These are phyloP conservation scores for Limtongia smithiae DNA, from an alignment of 805 yeast species.

Conservation along the genomic window DNA sequence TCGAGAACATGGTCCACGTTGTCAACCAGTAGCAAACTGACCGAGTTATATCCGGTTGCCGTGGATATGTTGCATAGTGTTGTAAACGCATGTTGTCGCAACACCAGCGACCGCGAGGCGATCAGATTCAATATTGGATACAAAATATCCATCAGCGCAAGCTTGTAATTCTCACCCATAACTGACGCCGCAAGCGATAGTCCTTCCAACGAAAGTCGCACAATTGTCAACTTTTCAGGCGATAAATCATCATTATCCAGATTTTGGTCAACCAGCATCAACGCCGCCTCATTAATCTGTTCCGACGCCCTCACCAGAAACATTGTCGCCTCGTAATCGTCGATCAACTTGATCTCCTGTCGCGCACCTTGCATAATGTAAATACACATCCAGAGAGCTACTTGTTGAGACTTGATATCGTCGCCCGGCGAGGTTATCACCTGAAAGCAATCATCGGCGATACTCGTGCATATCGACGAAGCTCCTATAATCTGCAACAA, in stretches of 20 bases:
- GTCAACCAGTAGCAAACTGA: conserved; percentile 53
- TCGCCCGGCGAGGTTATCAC: conserved; percentile 5
- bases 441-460: conserved; percentile 15
- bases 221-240: conserved; percentile 11
- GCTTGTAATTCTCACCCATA: conserved; percentile 43
- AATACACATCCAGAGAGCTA: conserved; percentile 19
- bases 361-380: conserved; percentile 13
- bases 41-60: conserved; percentile 49
- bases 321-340: conserved; percentile 11
- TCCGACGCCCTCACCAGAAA: conserved; percentile 15
- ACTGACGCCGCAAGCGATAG: conserved; percentile 26
- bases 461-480: conserved; percentile 1
- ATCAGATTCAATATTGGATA: conserved; percentile 71
- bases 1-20: conserved; percentile 83
- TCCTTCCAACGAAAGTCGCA: conserved; percentile 29
- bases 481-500: conserved; percentile 15
- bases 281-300: conserved; percentile 14
- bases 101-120: conserved; percentile 50
- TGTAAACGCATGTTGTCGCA: conserved; percentile 51
- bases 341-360: conserved; percentile 6
- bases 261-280: conserved; percentile 11
- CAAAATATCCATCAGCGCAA: conserved; percentile 64
- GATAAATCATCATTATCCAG: conserved; percentile 13
- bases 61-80: conserved; percentile 52
- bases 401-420: conserved; percentile 1